These are phyloP conservation scores for Saccharomycopsis capsularis DNA, from an alignment of 805 yeast genomes.

Conservation along the genomic window DNA sequence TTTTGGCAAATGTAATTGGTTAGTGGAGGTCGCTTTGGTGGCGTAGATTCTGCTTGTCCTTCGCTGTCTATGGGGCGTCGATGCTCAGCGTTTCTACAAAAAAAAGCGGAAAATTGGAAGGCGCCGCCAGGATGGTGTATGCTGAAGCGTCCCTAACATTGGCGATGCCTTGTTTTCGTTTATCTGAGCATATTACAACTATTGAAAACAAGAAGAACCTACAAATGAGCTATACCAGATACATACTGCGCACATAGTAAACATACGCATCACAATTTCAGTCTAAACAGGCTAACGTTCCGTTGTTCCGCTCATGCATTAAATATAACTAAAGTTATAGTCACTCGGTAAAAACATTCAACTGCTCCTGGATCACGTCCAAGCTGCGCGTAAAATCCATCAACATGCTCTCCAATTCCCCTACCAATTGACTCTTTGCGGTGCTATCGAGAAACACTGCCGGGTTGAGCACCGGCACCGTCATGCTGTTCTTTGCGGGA, in stretches of 20 bases:
- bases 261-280: too few relatives aligned
- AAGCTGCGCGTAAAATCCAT: slow-evolving; percentile 25
- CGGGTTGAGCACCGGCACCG: slow-evolving; percentile 30
- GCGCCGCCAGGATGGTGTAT: too few relatives aligned
- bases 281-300: too few relatives aligned
- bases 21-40: too few relatives aligned
- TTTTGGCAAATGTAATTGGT: neutral
- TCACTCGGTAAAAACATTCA: slow-evolving; percentile 15
- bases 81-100: neutral
- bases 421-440: slow-evolving; percentile 28
- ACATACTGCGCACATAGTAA: too few relatives aligned
- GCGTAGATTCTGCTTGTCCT: neutral
- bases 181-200: too few relatives aligned
- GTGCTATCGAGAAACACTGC: slow-evolving; percentile 32
- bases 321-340: neutral
- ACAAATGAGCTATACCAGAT: too few relatives aligned
- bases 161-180: too few relatives aligned
- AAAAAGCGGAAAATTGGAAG: too few relatives aligned
- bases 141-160: too few relatives aligned
- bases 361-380: slow-evolving; percentile 21
- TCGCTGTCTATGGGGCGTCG: neutral
- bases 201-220: too few relatives aligned
- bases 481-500: slow-evolving; percentile 21
- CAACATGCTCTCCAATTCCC: slow-evolving; percentile 29
- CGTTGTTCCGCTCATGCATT: too few relatives aligned